Conservation (phyloP, 2,329 filamentous ascomycete genomes). For the Clonostachys rosea region DNA sequence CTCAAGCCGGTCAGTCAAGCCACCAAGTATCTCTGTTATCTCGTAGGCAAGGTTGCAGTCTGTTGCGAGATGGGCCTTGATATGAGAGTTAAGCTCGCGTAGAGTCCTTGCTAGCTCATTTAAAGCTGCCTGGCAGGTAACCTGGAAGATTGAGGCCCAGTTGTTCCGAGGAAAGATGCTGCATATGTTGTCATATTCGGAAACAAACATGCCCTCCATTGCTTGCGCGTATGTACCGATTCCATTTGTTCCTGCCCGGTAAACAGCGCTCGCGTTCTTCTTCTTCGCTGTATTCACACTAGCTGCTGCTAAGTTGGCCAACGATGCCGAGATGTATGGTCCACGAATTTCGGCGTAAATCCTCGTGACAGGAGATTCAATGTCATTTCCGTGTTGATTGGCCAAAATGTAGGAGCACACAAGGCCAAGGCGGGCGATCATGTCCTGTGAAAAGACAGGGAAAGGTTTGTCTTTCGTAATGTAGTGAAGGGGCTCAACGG, state of each 20-base stretch:
- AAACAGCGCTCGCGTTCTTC: constrained; percentile 77
- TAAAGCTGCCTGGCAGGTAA: constrained; percentile 73
- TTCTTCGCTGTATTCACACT: constrained; percentile 80
- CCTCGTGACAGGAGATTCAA: constrained; percentile 68
- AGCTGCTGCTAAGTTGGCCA: constrained; percentile 83
- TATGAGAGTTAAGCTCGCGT: constrained; percentile 83
- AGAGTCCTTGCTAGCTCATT: constrained; percentile 81
- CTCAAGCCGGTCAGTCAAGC: constrained; percentile 74
- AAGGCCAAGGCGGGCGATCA: constrained; percentile 69
- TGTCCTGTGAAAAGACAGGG: constrained; percentile 73
- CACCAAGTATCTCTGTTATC: constrained; percentile 84
- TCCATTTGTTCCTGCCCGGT: constrained; percentile 83
- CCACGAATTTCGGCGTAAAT: constrained; percentile 85
- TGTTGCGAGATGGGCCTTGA: constrained; percentile 78
- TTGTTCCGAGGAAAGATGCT: constrained; percentile 82
- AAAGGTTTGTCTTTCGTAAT: constrained; percentile 88
- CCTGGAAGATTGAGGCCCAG: constrained; percentile 73
- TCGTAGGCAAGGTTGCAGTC: constrained; percentile 96
- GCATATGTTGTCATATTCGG: constrained; percentile 89
- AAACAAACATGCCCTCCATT: constrained; percentile 79
- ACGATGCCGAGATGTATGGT: constrained; percentile 75
- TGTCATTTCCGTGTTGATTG: constrained; percentile 42
- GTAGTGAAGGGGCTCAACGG: constrained; percentile 86
- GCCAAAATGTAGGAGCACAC: constrained; percentile 73
- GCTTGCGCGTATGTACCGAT: constrained; percentile 85